Evolutionary conservation across 2,329 filamentous ascomycete species (phyloP).

Genomic region (Cladosporium sp.): DNA sequence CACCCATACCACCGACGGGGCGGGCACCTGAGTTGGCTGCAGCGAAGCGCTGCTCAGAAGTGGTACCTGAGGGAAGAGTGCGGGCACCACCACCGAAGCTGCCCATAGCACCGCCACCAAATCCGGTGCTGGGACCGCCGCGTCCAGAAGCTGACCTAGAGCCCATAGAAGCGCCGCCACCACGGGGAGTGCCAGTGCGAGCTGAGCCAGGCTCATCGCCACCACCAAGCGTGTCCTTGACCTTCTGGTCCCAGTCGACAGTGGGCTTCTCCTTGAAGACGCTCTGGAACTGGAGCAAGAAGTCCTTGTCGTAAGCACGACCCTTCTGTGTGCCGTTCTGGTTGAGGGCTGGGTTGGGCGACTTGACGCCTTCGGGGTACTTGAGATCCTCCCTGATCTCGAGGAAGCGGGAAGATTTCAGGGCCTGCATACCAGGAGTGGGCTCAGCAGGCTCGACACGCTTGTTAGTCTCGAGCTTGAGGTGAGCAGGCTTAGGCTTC

Average conservation of each 20-base stretch:
- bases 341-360: constrained; percentile 91
- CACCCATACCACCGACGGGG: constrained; percentile 50
- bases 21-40: constrained; percentile 32
- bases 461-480: constrained; percentile 87
- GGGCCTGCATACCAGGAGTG: constrained; percentile 87
- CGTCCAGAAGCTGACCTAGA: constrained; percentile 51
- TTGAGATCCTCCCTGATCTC: constrained; percentile 71
- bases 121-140: constrained; percentile 40
- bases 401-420: constrained; percentile 89
- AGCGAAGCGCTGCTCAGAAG: constrained; percentile 71
- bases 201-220: constrained; percentile 61
- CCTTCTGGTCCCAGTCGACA: constrained; percentile 85
- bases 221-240: constrained; percentile 83
- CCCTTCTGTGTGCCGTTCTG: constrained; percentile 73
- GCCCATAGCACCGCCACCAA: constrained; percentile 65
- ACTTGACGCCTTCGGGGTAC: constrained; percentile 82
- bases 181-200: constrained; percentile 62
- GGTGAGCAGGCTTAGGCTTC: constrained; percentile 81
- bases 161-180: constrained; percentile 49
- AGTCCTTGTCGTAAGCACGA: constrained; percentile 94
- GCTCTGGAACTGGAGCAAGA: constrained; percentile 92
- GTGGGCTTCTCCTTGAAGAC: constrained; percentile 98
- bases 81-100: constrained; percentile 59
- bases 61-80: constrained; percentile 73
- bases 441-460: constrained; percentile 87